Percentiles rank a stretch among this genome's conserved stretches.
Evolutionary conservation across 495 filamentous ascomycete species (phyloP).

Genomic region (Xylaria cubensis): DNA sequence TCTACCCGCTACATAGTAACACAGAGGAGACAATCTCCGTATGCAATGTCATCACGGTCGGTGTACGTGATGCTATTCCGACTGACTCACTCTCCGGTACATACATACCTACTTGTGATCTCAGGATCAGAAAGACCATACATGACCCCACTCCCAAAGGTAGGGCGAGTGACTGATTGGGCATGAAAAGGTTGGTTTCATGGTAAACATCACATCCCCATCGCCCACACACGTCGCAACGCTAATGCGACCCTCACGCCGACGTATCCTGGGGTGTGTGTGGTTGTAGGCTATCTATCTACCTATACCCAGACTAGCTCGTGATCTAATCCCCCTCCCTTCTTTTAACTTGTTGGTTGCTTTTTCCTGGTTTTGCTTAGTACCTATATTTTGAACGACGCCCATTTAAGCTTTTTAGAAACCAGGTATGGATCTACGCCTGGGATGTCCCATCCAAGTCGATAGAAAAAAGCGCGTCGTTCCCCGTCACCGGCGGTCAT

Average conservation of each 20-base stretch:
- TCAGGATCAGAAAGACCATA: conserved; percentile 1
- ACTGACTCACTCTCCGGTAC: conserved; percentile 5
- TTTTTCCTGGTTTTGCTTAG: conserved; percentile 1
- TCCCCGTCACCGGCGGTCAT: conserved; percentile 7
- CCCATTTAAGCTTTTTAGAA: conserved; percentile 12
- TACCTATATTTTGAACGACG: not conserved
- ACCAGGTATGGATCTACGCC: conserved; percentile 13
- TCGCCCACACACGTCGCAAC: not conserved
- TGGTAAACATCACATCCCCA: conserved; percentile 13
- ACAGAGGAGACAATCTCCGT: not conserved
- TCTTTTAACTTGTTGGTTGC: not conserved
- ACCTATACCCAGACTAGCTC: conserved; percentile 2
- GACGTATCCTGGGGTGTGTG: not conserved
- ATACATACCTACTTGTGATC: not conserved
- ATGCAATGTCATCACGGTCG: conserved; percentile 12
- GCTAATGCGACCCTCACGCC: conserved; percentile 28
- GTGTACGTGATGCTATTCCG: conserved; percentile 4
- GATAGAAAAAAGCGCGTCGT: conserved; percentile 9
- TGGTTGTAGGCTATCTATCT: not conserved
- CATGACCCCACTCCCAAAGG: not conserved
- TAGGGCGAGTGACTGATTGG: conserved; percentile 12
- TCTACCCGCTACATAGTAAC: not conserved
- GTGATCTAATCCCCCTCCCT: not conserved
- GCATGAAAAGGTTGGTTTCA: conserved; percentile 15
- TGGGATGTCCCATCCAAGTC: not conserved